A percentile compares a stretch with the other conserved stretches of the same genome.
phyloP scores from a whole-genome alignment of 2,329 filamentous ascomycete species.

The Cercospora beticola region DNA sequence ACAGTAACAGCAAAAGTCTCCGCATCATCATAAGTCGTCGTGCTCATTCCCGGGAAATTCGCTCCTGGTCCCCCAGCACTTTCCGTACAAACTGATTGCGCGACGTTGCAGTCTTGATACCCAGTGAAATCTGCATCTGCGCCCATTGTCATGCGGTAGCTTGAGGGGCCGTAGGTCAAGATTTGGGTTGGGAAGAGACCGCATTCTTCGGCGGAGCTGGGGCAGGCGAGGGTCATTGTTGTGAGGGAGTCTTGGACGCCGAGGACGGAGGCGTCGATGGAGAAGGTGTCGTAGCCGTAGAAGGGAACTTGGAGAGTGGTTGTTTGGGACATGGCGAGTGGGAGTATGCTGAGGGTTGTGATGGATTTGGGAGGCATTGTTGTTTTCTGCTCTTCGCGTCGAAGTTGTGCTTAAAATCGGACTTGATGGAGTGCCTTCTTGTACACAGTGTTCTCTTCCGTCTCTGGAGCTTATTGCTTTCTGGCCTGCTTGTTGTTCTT shows the following conservation, averaged over 20 bases:
- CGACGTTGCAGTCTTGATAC: conserved; percentile 22
- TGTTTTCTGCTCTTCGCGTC: not conserved
- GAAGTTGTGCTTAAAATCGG: not conserved
- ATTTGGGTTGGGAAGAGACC: conserved; percentile 27
- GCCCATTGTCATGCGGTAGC: conserved; percentile 26
- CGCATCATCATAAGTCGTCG: conserved; percentile 22
- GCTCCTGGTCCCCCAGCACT: conserved; percentile 19
- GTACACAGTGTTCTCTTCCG: not conserved
- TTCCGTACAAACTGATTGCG: conserved; percentile 20
- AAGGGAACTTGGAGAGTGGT: conserved; percentile 24
- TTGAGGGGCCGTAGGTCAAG: conserved; percentile 24
- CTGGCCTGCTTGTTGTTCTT: not conserved
- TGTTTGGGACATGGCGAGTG: conserved; percentile 2
- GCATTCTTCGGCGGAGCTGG: conserved; percentile 23
- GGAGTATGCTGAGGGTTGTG: not conserved
- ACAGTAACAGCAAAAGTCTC: conserved; percentile 22
- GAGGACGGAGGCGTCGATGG: conserved; percentile 26
- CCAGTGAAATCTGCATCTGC: conserved; percentile 20
- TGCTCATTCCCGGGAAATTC: conserved; percentile 25
- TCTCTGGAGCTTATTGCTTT: too few relatives aligned
- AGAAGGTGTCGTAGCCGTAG: conserved; percentile 26
- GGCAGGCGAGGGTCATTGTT: conserved; percentile 24
- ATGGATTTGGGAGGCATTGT: not conserved
- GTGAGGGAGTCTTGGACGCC: conserved; percentile 17
- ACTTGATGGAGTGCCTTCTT: not conserved